Evolutionary conservation across 352 stramenopile species (phyloP).

Genomic region (Globisporangium parvum): DNA sequence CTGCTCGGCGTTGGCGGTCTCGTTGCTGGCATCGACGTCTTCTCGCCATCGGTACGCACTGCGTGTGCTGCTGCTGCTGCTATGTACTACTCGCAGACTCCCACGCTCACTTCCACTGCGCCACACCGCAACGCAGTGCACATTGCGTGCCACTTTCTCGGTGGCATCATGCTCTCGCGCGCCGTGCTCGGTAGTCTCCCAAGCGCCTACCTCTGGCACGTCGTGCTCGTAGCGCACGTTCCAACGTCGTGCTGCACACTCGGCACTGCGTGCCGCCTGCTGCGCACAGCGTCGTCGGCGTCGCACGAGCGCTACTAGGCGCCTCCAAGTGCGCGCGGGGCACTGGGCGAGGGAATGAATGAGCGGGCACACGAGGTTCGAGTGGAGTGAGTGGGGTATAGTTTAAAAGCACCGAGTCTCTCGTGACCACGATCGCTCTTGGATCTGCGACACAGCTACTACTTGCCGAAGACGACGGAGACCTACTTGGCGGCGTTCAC

Average conservation of each 20-base stretch:
- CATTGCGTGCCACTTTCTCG: constrained; percentile 51
- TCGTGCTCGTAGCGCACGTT: constrained; percentile 28
- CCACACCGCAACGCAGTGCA: constrained; percentile 20
- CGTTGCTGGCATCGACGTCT: constrained; percentile 43
- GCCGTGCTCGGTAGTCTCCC: constrained; percentile 37
- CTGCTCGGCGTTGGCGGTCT: constrained; percentile 26
- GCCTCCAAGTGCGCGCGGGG: no score
- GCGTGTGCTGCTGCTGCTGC: not conserved
- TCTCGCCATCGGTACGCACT: constrained; percentile 31
- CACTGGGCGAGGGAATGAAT: no score
- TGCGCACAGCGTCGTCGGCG: constrained; percentile 21
- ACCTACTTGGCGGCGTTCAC: constrained; percentile 45
- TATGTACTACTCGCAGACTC: no score
- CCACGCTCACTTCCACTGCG: no score
- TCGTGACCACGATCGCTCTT: no score
- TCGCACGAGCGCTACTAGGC: constrained; percentile 17
- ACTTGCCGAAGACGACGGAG: not conserved
- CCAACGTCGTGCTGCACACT: constrained; percentile 29
- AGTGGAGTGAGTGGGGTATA: no score
- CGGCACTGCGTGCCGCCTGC: constrained; percentile 19
- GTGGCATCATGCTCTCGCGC: constrained; percentile 51
- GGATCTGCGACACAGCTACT: not conserved
- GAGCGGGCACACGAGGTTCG: no score
- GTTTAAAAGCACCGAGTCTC: no score
- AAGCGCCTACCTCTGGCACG: constrained; percentile 42